Evolutionary conservation across 495 filamentous ascomycete species (phyloP).

Genomic region (Aspergillus homomorphus): DNA sequence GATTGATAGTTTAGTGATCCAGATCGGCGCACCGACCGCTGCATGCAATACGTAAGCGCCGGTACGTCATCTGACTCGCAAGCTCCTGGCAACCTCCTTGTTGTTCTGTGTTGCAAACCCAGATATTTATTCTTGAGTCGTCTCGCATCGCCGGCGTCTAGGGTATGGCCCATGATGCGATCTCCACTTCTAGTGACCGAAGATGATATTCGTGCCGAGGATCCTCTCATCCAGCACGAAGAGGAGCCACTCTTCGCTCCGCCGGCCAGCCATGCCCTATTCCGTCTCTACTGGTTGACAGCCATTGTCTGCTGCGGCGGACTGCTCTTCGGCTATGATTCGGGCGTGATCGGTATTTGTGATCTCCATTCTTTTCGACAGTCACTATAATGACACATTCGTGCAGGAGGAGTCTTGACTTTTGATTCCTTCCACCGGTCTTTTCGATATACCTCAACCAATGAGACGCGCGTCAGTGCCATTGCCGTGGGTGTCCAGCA

Average conservation of each 20-base stretch:
- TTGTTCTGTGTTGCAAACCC: no score
- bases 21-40: neutral
- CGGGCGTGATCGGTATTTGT: slow-evolving; percentile 42
- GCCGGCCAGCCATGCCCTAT: slow-evolving; percentile 6
- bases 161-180: neutral
- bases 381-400: neutral
- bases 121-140: neutral
- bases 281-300: slow-evolving; percentile 54
- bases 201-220: neutral
- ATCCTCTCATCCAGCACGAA: neutral
- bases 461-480: slow-evolving; percentile 40
- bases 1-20: neutral
- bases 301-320: slow-evolving; percentile 46
- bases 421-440: slow-evolving; percentile 45
- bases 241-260: neutral
- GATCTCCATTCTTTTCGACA: neutral
- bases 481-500: slow-evolving; percentile 49
- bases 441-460: slow-evolving; percentile 34
- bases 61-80: slow-evolving; percentile 7
- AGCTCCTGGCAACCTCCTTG: neutral
- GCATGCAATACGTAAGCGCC: slow-evolving; percentile 1
- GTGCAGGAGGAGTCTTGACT: slow-evolving; percentile 44
- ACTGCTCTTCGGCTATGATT: slow-evolving; percentile 44
- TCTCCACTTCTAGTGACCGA: neutral
- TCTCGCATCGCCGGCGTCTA: neutral